Base-by-base conservation (phyloP, 805 yeast species). In the Kluyveromyces aestuarii region DNA sequence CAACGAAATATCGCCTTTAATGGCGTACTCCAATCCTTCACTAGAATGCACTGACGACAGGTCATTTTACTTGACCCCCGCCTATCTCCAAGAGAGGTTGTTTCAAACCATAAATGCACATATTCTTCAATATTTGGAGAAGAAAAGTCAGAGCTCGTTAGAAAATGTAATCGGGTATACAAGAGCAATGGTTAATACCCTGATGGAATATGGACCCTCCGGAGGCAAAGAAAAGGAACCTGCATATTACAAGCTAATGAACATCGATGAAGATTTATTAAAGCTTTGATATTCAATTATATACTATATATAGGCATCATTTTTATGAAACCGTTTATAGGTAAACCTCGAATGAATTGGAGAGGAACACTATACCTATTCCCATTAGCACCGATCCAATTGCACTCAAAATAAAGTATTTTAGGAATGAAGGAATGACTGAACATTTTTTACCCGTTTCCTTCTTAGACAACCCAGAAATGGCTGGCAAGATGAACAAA, bases 1-100 rank as follows among this genome's bases (percentile, higher is more conserved):
- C 30, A 67, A 70, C 38, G 74, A 75, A 40, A 67, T 80, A 0
- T 76, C 79, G 8, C 67, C 78, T 2, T 60, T 81, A 27, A 58
- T 81, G 42, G 81, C 83, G 2, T 80, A 73, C 52, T 72, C 72
- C 9, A 68, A 79, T 46, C 82, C 83, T 0, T 60, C 73, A 4
- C 61, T 58, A 9, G 73, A 70, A 33, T 68, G 63, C 6, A 62
- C 63, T 18, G 59, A 55, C 6, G 67, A 61, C 27, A 38, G 63
- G 16, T 46, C 60, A 1, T 48, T 49, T 8, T 61, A 55, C 39
- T 42, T 65, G 21, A 52, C 61, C 2, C 49, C 53, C 5, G 64
- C 62, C 27, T 63, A 55, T 46, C 48, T 63, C 27, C 62, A 62
- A 38, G 67, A 64, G 38, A 47, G 66, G 13, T 50, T 64, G 36